These are phyloP conservation scores for Fusarium redolens DNA, from an alignment of 2,329 filamentous ascomycete genomes.

Conservation along the genomic window DNA sequence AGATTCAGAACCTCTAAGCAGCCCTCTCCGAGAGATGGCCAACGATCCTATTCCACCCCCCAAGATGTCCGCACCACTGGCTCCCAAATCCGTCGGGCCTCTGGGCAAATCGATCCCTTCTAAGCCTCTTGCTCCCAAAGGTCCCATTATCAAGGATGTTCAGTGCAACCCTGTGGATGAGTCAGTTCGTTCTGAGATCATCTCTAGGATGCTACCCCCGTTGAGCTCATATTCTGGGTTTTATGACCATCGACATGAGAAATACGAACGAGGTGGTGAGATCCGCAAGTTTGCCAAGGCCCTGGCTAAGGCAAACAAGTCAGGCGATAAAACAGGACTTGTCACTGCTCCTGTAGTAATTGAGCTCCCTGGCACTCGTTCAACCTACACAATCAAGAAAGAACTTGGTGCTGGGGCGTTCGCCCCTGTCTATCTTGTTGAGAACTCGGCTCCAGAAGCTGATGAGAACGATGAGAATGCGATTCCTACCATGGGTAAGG, in stretches of 20 bases:
- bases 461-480: slow-evolving; percentile 59
- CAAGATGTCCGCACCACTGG: slow-evolving; percentile 63
- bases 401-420: slow-evolving; percentile 95
- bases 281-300: slow-evolving; percentile 86
- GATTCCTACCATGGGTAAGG: slow-evolving; percentile 68
- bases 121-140: slow-evolving; percentile 64
- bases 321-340: slow-evolving; percentile 70
- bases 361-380: slow-evolving; percentile 71
- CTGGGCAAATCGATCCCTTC: slow-evolving; percentile 48
- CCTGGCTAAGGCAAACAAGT: slow-evolving; percentile 66
- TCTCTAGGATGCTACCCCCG: slow-evolving; percentile 78
- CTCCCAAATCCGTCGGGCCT: slow-evolving; percentile 53
- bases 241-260: slow-evolving; percentile 74
- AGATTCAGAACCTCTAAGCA: slow-evolving; percentile 66
- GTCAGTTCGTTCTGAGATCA: slow-evolving; percentile 77
- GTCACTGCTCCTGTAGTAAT: slow-evolving; percentile 72
- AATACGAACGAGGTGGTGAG: slow-evolving; percentile 75
- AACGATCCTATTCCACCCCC: slow-evolving; percentile 61
- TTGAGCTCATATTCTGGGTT: slow-evolving; percentile 83
- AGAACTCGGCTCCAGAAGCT: slow-evolving; percentile 70
- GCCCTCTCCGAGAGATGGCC: slow-evolving; percentile 76
- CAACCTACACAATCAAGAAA: slow-evolving; percentile 81
- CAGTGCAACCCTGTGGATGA: slow-evolving; percentile 93
- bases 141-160: slow-evolving; percentile 80
- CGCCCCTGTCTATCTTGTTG: slow-evolving; percentile 92